Percentiles rank a stretch among this genome's conserved stretches.
phyloP scores from a whole-genome alignment of 176 grass and related monocot genomes.

The Oryza glaberrima region DNA sequence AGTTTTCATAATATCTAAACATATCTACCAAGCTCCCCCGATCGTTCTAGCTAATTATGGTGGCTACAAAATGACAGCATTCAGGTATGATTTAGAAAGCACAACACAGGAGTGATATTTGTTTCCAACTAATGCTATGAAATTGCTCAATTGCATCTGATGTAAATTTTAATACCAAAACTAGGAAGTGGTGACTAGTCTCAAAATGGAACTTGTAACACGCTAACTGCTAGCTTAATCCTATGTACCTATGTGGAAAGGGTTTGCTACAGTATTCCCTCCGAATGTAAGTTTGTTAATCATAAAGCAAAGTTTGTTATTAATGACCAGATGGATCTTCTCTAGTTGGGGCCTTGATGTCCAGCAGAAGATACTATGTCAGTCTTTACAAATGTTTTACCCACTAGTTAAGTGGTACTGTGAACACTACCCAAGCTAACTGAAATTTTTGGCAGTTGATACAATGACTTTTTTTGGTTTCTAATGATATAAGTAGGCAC shows the following conservation, averaged over 20 bases:
- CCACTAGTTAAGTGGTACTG: neutral
- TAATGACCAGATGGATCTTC: neutral
- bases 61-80: neutral
- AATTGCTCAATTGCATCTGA: neutral
- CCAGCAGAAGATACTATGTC: neutral
- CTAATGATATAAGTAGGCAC: neutral
- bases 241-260: neutral
- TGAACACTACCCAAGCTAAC: neutral
- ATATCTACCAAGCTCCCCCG: neutral
- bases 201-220: neutral
- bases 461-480: neutral
- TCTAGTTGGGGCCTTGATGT: neutral
- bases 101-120: neutral
- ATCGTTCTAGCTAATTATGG: neutral
- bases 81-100: neutral
- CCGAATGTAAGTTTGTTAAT: neutral
- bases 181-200: neutral
- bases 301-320: neutral
- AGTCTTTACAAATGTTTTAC: neutral
- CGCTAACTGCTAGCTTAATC: neutral
- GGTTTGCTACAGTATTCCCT: neutral
- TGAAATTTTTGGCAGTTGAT: neutral
- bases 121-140: neutral
- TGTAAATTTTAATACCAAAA: neutral
- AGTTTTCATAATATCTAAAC: neutral